Percentiles rank a stretch among this genome's conserved stretches.
phyloP scores from a whole-genome alignment of 1,284 basidiomycete genomes.

The Fomitopsis betulina region DNA sequence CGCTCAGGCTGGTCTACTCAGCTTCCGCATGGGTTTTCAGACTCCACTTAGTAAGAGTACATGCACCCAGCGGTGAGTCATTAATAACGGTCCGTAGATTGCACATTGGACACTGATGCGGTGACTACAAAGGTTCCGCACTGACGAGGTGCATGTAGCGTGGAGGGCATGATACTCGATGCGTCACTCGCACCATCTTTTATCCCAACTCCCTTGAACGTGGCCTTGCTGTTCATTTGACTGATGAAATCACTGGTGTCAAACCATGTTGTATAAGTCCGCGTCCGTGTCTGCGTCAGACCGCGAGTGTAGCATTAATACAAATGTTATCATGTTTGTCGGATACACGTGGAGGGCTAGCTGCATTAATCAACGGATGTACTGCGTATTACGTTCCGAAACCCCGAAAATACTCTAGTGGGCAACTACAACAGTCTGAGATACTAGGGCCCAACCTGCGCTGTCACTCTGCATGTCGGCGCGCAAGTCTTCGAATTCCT shows the following conservation, averaged over 20 bases:
- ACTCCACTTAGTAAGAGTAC: constrained; percentile 79
- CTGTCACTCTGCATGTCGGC: constrained; percentile 44
- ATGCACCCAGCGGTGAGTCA: constrained; percentile 64
- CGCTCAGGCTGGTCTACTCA: constrained; percentile 93
- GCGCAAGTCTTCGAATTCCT: constrained; percentile 49
- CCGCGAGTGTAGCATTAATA: not conserved
- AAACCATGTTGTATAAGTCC: not conserved
- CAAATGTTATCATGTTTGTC: not conserved
- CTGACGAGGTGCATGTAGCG: constrained; percentile 85
- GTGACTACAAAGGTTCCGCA: constrained; percentile 67
- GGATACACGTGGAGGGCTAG: not conserved
- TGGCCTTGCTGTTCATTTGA: not conserved
- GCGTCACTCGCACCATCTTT: not conserved
- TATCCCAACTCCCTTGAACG: not conserved
- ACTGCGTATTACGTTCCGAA: not conserved
- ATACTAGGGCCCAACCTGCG: constrained; percentile 48
- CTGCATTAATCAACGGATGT: not conserved
- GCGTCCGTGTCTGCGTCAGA: not conserved
- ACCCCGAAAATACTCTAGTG: constrained; percentile 3
- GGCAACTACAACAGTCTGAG: constrained; percentile 38
- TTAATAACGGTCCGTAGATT: constrained; percentile 3
- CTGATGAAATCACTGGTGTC: not conserved
- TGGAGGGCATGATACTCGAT: constrained; percentile 60
- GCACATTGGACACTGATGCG: constrained; percentile 2
- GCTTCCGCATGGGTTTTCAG: constrained; percentile 87